Evolutionary conservation across 345 rosid species (phyloP), one percentile per base, ranked within the genome.

Genomic region (Leavenworthia alabamica): DNA sequence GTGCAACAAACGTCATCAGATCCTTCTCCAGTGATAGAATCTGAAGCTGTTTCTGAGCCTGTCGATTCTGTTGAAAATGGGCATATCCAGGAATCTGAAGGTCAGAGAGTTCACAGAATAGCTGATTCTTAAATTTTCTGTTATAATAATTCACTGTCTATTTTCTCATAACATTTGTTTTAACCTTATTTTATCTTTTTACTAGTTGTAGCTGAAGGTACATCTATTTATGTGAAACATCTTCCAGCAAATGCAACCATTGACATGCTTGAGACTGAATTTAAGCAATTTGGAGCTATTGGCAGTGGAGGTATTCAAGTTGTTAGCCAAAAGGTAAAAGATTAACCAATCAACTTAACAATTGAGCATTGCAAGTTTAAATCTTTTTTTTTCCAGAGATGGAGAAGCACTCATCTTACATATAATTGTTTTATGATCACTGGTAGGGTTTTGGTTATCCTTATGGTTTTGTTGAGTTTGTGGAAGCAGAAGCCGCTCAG

Each of bases 401-500:
- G n/a, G n/a, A n/a, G n/a, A 45, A 35, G 16, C 19, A 23, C 17
- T 60, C n/a, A n/a, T n/a, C n/a, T 54, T 54, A 33, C 31, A 35
- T 22, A 35, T 12, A 4, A n/a, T 28, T 8, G 0, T 15, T 29
- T 12, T 48, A 22, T 48, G 2, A 41, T 31, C 9, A 45, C 27
- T 47, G 11, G 29, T 73, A 93, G 94, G 97, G 90, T 24, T 69
- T 80, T 55, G 68, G 68, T 17, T 69, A 0, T 61, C 76, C 81
- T 70, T 93, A 77, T 73, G 99, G 99, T 20, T 93, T 93, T 50
- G 97, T 93, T 61, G 97, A 93, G 75, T 93, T 86, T 76, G 84
- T 82, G 58, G 82, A 56, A 33, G 86, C 79, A 36, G 81, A 77
- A 70, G 84, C 96, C 11, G 94, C 85, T 33, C 89, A 81, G 60